Evolutionary conservation across 2,329 filamentous ascomycete genomes (phyloP).

Genomic region (Colletotrichum musicola): DNA sequence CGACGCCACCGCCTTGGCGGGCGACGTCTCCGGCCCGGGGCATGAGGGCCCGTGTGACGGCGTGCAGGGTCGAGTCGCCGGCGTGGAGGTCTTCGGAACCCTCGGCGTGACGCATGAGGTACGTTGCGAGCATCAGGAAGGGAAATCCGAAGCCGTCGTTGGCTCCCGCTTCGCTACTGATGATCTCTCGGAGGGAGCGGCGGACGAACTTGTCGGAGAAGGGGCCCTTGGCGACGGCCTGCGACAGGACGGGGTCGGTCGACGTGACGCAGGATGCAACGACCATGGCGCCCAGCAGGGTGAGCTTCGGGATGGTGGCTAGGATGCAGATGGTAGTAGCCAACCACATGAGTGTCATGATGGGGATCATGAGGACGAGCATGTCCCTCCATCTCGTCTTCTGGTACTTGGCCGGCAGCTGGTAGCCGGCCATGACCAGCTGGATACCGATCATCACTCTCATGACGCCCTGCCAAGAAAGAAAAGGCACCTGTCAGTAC

Average conservation of each 20-base stretch:
- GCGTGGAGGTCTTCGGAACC: conserved; percentile 41
- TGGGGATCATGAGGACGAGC: conserved; percentile 65
- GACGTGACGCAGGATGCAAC: conserved; percentile 72
- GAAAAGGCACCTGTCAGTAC: background rate
- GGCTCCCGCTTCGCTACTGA: conserved; percentile 71
- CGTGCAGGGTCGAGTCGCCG: background rate
- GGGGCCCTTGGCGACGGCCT: conserved; percentile 72
- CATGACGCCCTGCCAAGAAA: conserved; percentile 55
- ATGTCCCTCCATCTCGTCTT: conserved; percentile 64
- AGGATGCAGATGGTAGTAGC: conserved; percentile 68
- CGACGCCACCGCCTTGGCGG: conserved; percentile 63
- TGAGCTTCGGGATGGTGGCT: conserved; percentile 66
- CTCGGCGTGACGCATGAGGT: conserved; percentile 67
- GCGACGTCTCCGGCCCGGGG: conserved; percentile 55
- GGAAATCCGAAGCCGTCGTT: conserved; percentile 75
- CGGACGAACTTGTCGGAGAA: conserved; percentile 73
- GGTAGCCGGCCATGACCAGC: conserved; percentile 73
- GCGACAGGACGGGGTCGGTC: conserved; percentile 73
- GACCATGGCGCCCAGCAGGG: conserved; percentile 65
- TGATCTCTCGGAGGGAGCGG: conserved; percentile 69
- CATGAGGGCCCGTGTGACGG: conserved; percentile 9
- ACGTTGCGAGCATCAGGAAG: conserved; percentile 70
- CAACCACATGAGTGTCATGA: conserved; percentile 75
- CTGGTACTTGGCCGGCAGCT: conserved; percentile 70
- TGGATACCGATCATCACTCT: conserved; percentile 74